Evolutionary conservation across 805 yeast species (phyloP).

Genomic region (Brettanomyces sp.): DNA sequence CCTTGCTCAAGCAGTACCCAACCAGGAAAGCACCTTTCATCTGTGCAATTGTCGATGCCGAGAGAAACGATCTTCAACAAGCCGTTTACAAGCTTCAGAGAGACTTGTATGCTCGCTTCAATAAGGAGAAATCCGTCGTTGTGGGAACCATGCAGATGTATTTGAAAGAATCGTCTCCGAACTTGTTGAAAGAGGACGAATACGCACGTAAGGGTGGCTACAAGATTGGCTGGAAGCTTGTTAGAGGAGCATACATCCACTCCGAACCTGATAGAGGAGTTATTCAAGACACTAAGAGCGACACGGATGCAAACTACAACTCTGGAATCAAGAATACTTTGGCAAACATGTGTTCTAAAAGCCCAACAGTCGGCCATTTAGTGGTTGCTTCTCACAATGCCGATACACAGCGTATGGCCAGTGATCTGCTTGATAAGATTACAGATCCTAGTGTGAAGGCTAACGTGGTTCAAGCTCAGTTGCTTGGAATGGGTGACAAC

Average conservation of each 20-base stretch:
- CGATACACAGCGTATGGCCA: slow-evolving; percentile 65
- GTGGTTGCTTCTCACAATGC: slow-evolving; percentile 89
- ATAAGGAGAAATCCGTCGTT: slow-evolving; percentile 56
- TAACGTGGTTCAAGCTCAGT: slow-evolving; percentile 79
- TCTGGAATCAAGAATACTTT: slow-evolving; percentile 56
- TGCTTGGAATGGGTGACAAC: slow-evolving; percentile 93
- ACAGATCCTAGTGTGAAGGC: slow-evolving; percentile 27
- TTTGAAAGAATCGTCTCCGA: slow-evolving; percentile 57
- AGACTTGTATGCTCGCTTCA: slow-evolving; percentile 63
- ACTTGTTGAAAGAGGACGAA: slow-evolving; percentile 53
- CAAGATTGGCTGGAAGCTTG: slow-evolving; percentile 78
- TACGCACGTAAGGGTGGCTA: slow-evolving; percentile 55
- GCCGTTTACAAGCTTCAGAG: slow-evolving; percentile 91
- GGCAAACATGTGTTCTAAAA: slow-evolving; percentile 39
- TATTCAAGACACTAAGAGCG: slow-evolving; percentile 67
- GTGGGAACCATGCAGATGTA: slow-evolving; percentile 94
- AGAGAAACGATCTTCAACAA: slow-evolving; percentile 75
- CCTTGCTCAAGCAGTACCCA: slow-evolving; percentile 44
- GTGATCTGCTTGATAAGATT: slow-evolving; percentile 36
- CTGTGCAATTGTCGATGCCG: slow-evolving; percentile 83
- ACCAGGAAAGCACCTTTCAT: slow-evolving; percentile 63
- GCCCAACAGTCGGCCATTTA: slow-evolving; percentile 54
- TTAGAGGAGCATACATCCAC: slow-evolving; percentile 93
- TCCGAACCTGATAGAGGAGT: slow-evolving; percentile 70
- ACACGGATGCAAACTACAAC: slow-evolving; percentile 74